Evolutionary conservation across 306 rosid species (phyloP).

Genomic region (Dryas alaskensis): DNA sequence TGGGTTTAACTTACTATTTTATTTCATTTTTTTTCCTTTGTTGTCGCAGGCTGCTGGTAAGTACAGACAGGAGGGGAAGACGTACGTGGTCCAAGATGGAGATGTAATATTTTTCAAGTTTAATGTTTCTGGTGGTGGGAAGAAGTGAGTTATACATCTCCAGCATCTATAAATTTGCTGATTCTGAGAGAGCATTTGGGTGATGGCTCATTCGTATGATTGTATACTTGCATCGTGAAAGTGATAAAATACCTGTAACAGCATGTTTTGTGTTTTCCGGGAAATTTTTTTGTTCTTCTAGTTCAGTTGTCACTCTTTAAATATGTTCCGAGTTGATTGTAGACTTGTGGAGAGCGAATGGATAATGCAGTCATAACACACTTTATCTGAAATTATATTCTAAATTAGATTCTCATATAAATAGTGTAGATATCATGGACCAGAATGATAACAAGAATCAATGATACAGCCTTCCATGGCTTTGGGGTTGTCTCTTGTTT

Average conservation of each 20-base stretch:
- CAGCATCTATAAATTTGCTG: background rate
- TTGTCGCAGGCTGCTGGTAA: constrained; percentile 72
- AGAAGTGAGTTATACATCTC: constrained; percentile 55
- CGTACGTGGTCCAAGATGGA: constrained; percentile 89
- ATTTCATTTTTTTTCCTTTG: constrained; percentile 9
- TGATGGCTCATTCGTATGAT: background rate
- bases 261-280: background rate
- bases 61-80: constrained; percentile 94
- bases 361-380: constrained; percentile 12
- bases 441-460: too few species aligned
- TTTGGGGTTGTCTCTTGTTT: too few species aligned
- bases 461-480: too few species aligned
- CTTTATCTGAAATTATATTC: background rate
- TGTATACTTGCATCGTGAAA: constrained; percentile 16
- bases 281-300: background rate
- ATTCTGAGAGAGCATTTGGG: background rate
- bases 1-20: constrained; percentile 4
- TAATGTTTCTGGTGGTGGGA: constrained; percentile 95
- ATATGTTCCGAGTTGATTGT: background rate
- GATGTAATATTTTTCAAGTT: constrained; percentile 92
- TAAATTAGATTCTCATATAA: background rate
- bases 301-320: constrained; percentile 8
- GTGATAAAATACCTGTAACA: background rate
- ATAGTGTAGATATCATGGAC: too few species aligned
- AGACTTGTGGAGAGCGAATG: background rate